Evolutionary conservation across 495 filamentous ascomycete genomes (phyloP).

Genomic region (Penicillium samsonianum): DNA sequence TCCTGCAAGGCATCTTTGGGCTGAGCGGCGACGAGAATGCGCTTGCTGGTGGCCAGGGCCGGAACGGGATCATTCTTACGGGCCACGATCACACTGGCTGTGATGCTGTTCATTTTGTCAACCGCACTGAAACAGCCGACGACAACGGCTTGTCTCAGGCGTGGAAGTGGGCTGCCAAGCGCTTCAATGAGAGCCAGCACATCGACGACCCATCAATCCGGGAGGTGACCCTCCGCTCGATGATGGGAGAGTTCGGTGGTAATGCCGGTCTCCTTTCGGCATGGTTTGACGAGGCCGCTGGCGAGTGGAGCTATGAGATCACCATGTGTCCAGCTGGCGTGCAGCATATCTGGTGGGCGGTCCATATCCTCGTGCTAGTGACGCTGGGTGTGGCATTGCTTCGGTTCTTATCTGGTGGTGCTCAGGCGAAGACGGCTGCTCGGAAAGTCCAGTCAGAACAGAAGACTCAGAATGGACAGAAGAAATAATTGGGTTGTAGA

Average conservation of each 20-base stretch:
- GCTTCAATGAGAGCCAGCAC: slow-evolving; percentile 21
- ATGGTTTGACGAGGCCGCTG: slow-evolving; percentile 74
- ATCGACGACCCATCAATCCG: slow-evolving; percentile 52
- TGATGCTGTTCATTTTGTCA: slow-evolving; percentile 79
- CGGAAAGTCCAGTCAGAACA: not conserved
- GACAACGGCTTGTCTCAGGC: slow-evolving; percentile 18
- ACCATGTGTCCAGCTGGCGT: slow-evolving; percentile 72
- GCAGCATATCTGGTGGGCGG: slow-evolving; percentile 93
- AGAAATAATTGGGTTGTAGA: slow-evolving; percentile 4
- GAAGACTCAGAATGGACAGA: not conserved
- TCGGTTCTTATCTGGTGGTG: slow-evolving; percentile 7
- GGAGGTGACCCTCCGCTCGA: slow-evolving; percentile 92
- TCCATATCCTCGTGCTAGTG: slow-evolving; percentile 71
- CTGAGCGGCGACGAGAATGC: slow-evolving; percentile 61
- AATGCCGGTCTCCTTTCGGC: slow-evolving; percentile 83
- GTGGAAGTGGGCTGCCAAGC: slow-evolving; percentile 40
- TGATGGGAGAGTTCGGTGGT: slow-evolving; percentile 95
- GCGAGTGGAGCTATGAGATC: slow-evolving; percentile 81
- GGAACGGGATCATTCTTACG: slow-evolving; percentile 76
- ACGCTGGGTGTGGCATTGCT: slow-evolving; percentile 35
- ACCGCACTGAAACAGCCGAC: slow-evolving; percentile 36
- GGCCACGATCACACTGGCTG: slow-evolving; percentile 96
- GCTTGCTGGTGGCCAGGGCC: slow-evolving; percentile 55
- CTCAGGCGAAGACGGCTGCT: not conserved
- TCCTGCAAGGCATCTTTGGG: slow-evolving; percentile 80